phyloP scores from a whole-genome alignment of 176 grass and related monocot species.

The Zea mays region DNA sequence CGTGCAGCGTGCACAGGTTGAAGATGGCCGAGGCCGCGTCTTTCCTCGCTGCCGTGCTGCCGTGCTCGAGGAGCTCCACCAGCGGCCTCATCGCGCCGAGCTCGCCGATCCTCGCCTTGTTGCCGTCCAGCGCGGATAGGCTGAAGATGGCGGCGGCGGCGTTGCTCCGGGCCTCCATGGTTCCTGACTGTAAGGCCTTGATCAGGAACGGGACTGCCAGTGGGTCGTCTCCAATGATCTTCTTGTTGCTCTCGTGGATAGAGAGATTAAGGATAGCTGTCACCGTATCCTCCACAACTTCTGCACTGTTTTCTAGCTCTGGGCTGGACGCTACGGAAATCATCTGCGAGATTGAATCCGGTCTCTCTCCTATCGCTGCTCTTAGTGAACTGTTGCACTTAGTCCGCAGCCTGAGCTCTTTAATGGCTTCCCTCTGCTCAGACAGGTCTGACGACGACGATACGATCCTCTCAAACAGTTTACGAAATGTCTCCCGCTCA shows the following conservation, averaged over 20 bases:
- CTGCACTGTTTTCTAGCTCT: conserved; percentile 44
- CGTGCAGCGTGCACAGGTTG: conserved; percentile 67
- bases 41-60: conserved; percentile 62
- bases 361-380: conserved; percentile 75
- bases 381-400: conserved; percentile 69
- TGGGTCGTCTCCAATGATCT: conserved; percentile 68
- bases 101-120: conserved; percentile 65
- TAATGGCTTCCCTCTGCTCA: conserved; percentile 63
- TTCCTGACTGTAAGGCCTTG: conserved; percentile 47
- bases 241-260: conserved; percentile 86
- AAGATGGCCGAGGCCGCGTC: conserved; percentile 75
- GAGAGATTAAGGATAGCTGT: conserved; percentile 84
- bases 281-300: conserved; percentile 71
- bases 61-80: conserved; percentile 69
- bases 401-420: conserved; percentile 70
- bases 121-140: conserved; percentile 70
- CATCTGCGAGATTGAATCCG: conserved; percentile 66
- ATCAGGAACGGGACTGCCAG: conserved; percentile 59
- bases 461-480: conserved; percentile 58
- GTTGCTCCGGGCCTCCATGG: conserved; percentile 72
- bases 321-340: conserved; percentile 52
- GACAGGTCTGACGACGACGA: conserved; percentile 37
- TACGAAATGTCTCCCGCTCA: conserved; percentile 46
- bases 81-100: conserved; percentile 59
- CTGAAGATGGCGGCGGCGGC: conserved; percentile 78